Base-by-base conservation (phyloP, 1,284 basidiomycete genomes). In the Lentinula novae-zelandiae region DNA sequence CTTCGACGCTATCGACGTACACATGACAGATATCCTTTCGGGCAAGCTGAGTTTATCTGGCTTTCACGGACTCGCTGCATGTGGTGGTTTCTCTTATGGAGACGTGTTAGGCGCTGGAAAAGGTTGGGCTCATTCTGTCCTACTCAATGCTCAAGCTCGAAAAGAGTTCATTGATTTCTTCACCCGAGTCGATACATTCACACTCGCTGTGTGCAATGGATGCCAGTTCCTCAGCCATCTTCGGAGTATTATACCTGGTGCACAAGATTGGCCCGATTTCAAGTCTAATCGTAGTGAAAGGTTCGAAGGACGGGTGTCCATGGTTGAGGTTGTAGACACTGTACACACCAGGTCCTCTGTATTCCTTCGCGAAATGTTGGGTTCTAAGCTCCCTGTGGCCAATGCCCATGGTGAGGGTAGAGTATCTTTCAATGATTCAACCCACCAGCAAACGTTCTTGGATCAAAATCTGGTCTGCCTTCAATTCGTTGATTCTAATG, bases 31-130 rank as follows among this genome's bases (percentile, higher is more conserved):
- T 73, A 86, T 99, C 71, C 87, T 99, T 67, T 79, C 79, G 39
- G 93, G 93, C 53, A 71, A 72, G 12, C 76, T 89, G 53, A 81
- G 79, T 48, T 82, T 99, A 20, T 64, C 73, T 5, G 74, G 76
- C 53, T 98, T 98, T 81, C 82, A 85, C 40, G 97, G 97, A 60
- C 73, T 99, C 58, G 96, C 93, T 2, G 96, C 96, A 0, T 98
- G 96, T 70, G 96, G 96, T 62, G 96, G 96, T 5, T 99, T 99
- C 82, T 98, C 96, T 10, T 99, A 98, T 71, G 97, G 96, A 58
- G 96, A 99, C 74, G 96, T 99, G 12, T 84, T 99, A 9, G 96
- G 97, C 40, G 96, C 97, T 5, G 97, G 96, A 13, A 95, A 92
- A 70, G 97, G 97, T 39, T 99, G 97, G 97, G 96, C 96, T 5